Conservation (phyloP, 2,329 filamentous ascomycete species). For the Paramyrothecium sp. region DNA sequence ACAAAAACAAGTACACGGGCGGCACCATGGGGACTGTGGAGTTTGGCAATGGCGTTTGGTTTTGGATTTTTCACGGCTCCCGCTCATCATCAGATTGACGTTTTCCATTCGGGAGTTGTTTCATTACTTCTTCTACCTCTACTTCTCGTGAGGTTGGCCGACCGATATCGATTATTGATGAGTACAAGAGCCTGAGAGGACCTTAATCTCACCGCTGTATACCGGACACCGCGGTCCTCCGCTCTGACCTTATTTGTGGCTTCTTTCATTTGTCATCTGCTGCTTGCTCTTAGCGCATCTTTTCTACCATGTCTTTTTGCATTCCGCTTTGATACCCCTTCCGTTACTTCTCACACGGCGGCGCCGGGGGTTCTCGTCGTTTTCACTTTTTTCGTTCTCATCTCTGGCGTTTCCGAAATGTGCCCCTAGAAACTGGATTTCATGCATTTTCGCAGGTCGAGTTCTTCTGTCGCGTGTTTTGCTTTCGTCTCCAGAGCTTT, state of each 20-base stretch:
- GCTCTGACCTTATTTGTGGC: constrained; percentile 24
- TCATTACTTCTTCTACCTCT: constrained; percentile 33
- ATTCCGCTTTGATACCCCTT: constrained; percentile 22
- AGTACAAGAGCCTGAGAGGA: constrained; percentile 39
- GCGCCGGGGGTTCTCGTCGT: constrained; percentile 14
- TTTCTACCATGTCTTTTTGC: constrained; percentile 15
- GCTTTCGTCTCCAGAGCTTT: neutral
- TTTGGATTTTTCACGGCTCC: constrained; percentile 30
- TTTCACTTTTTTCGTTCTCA: neutral
- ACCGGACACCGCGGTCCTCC: constrained; percentile 21
- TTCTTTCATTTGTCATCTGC: constrained; percentile 9
- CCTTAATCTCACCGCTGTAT: constrained; percentile 21
- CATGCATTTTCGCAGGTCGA: neutral
- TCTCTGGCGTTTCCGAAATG: constrained; percentile 18
- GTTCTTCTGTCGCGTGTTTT: constrained; percentile 12
- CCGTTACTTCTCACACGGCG: constrained; percentile 2
- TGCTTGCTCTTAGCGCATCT: constrained; percentile 4
- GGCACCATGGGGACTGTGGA: constrained; percentile 13
- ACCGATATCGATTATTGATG: constrained; percentile 38
- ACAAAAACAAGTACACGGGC: constrained; percentile 3
- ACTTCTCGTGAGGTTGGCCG: constrained; percentile 50
- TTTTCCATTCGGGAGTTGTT: constrained; percentile 42
- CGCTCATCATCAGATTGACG: constrained; percentile 52
- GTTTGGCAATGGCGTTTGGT: constrained; percentile 29
- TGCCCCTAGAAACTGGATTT: neutral